phyloP scores from a whole-genome alignment of 2,329 filamentous ascomycete species.

The Pyricularia grisea region DNA sequence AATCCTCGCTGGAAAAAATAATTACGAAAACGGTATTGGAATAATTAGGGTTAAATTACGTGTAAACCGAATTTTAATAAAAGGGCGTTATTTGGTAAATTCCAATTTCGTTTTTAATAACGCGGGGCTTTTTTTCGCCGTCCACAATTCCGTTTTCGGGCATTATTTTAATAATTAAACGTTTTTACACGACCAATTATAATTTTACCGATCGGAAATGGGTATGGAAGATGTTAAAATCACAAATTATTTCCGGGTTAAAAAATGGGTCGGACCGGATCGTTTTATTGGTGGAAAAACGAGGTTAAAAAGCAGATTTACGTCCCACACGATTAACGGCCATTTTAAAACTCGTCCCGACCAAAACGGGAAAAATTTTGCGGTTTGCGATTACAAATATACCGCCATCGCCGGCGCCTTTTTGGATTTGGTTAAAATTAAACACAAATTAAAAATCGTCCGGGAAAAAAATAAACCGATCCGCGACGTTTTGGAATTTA shows the following conservation, averaged over 20 bases:
- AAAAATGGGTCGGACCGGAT: neutral
- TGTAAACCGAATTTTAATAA: constrained; percentile 44
- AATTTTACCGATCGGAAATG: constrained; percentile 39
- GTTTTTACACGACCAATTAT: constrained; percentile 33
- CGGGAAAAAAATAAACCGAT: constrained; percentile 32
- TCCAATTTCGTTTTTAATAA: constrained; percentile 23
- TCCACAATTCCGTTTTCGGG: constrained; percentile 38
- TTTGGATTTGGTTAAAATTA: constrained; percentile 30
- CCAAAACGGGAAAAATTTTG: constrained; percentile 46
- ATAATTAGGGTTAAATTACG: constrained; percentile 47
- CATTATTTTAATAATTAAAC: constrained; percentile 32
- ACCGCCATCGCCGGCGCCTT: constrained; percentile 30
- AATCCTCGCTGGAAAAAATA: constrained; percentile 38
- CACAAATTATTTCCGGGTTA: constrained; percentile 26
- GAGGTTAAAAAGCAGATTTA: neutral
- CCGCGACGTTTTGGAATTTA: constrained; percentile 22
- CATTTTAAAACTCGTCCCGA: constrained; percentile 39
- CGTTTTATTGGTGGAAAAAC: neutral
- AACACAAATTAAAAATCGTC: constrained; percentile 37
- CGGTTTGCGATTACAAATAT: constrained; percentile 42
- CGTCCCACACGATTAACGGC: constrained; percentile 33
- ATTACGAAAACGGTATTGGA: constrained; percentile 39
- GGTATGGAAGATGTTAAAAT: constrained; percentile 39
- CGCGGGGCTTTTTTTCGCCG: constrained; percentile 25
- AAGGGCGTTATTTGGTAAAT: constrained; percentile 42